Evolutionary conservation across 805 yeast genomes (phyloP).

Genomic region (Metschnikowia corniflorae): DNA sequence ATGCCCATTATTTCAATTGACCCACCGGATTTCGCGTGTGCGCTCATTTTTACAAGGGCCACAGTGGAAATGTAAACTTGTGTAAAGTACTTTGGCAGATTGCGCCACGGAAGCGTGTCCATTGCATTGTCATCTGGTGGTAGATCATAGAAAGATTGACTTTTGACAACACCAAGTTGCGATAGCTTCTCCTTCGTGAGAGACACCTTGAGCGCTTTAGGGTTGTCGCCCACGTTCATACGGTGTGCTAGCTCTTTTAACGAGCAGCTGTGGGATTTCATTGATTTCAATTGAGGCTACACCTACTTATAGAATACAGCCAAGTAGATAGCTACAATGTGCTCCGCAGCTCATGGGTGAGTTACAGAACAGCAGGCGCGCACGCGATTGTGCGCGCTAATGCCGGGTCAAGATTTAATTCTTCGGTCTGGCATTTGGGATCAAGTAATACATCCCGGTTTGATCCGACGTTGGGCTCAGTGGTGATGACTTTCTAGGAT

Average conservation of each 20-base stretch:
- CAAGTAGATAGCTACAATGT: too few relatives aligned
- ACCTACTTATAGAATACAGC: too few relatives aligned
- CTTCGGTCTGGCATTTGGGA: slow-evolving; percentile 12
- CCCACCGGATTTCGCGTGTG: slow-evolving; percentile 83
- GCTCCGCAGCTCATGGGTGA: too few relatives aligned
- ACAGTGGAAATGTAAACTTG: slow-evolving; percentile 63
- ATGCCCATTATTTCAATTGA: slow-evolving; percentile 93
- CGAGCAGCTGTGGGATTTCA: not conserved
- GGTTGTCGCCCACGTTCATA: slow-evolving; percentile 1
- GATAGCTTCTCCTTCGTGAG: slow-evolving; percentile 7
- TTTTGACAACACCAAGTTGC: slow-evolving; percentile 6
- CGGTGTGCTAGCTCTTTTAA: not conserved
- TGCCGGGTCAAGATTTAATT: too few relatives aligned
- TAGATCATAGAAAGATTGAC: slow-evolving; percentile 12
- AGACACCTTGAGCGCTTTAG: slow-evolving; percentile 3
- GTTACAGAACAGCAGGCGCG: too few relatives aligned
- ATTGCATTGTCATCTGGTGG: slow-evolving; percentile 8
- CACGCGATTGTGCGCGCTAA: too few relatives aligned
- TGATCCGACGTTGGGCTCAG: slow-evolving; percentile 9
- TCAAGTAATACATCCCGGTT: slow-evolving; percentile 13
- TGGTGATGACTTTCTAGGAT: slow-evolving; percentile 6
- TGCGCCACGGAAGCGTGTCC: slow-evolving; percentile 48
- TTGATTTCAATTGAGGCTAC: too few relatives aligned
- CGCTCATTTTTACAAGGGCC: slow-evolving; percentile 70
- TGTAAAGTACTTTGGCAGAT: slow-evolving; percentile 57